These are phyloP conservation scores for Neonectria ditissima DNA, from an alignment of 2,329 filamentous ascomycete species.

Conservation along the genomic window DNA sequence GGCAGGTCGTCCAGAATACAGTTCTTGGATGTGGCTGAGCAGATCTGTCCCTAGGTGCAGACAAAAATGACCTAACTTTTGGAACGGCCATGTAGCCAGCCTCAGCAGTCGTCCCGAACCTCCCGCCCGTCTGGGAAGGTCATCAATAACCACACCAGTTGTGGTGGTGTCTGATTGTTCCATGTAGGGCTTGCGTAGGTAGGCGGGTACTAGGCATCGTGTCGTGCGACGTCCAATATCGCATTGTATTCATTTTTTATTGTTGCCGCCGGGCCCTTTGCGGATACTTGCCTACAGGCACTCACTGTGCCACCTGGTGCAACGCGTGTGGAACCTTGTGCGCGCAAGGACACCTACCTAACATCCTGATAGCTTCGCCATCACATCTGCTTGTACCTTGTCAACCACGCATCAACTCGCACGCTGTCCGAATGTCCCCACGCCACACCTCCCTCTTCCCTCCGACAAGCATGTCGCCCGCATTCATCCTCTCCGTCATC, in stretches of 20 bases:
- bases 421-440: slow-evolving; percentile 27
- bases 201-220: neutral
- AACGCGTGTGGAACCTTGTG: slow-evolving; percentile 18
- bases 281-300: slow-evolving; percentile 5
- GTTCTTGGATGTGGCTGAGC: neutral
- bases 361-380: slow-evolving; percentile 9
- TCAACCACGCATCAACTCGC: slow-evolving; percentile 16
- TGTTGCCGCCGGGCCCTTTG: neutral
- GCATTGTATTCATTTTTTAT: neutral
- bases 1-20: neutral
- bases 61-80: neutral
- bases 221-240: neutral
- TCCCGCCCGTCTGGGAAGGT: slow-evolving; percentile 14
- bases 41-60: neutral
- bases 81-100: neutral
- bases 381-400: neutral
- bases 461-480: slow-evolving; percentile 36
- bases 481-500: slow-evolving; percentile 51
- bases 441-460: slow-evolving; percentile 15
- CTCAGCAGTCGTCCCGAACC: slow-evolving; percentile 11
- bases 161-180: neutral
- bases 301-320: neutral
- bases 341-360: slow-evolving; percentile 24
- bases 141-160: neutral
- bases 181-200: neutral